Conservation (phyloP, 169 alveolate genomes). For the Cystoisospora suis region DNA sequence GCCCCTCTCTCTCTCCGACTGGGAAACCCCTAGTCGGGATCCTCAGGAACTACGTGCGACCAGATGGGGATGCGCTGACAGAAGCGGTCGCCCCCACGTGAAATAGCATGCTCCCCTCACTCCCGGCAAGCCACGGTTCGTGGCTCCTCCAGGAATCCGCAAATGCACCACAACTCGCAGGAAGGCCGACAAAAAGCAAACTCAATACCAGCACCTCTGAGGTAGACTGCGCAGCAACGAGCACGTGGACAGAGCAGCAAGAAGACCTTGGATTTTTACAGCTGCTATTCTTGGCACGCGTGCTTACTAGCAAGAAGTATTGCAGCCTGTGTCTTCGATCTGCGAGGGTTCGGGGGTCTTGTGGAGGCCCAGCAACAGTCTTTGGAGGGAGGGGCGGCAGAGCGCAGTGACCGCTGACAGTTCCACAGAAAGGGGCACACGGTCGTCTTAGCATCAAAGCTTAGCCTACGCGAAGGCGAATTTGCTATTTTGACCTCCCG, state of each 20-base stretch:
- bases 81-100: too few species aligned
- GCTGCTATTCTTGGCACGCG: background rate
- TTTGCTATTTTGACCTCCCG: too few species aligned
- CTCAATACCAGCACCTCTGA: background rate
- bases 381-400: conserved; percentile 13
- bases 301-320: background rate
- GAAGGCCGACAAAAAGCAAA: background rate
- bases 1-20: too few species aligned
- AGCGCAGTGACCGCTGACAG: conserved; percentile 31
- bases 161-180: background rate
- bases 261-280: too few species aligned
- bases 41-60: too few species aligned
- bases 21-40: too few species aligned
- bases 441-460: too few species aligned
- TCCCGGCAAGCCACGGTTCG: too few species aligned
- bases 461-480: too few species aligned
- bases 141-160: background rate
- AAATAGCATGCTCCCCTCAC: too few species aligned
- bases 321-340: conserved; percentile 32
- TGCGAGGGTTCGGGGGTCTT: background rate
- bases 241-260: background rate
- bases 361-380: conserved; percentile 21
- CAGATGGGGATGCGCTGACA: too few species aligned
- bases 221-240: background rate
- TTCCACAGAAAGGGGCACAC: too few species aligned